Evolutionary conservation across 441 rosid genomes (phyloP), one percentile per base, ranked within the genome.

Genomic region (Metrosideros polymorpha): DNA sequence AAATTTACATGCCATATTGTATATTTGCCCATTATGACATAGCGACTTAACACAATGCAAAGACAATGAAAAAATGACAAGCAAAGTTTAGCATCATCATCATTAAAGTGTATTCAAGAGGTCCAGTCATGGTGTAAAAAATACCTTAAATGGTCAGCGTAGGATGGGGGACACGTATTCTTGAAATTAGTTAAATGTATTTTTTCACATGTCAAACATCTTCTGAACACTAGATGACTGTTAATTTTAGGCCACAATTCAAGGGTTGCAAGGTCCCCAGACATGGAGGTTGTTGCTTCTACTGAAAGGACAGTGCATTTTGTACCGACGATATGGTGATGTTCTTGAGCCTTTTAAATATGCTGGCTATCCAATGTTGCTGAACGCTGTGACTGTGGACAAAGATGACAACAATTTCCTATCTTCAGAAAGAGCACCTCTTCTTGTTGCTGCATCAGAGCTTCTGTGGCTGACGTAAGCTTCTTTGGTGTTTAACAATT

Each of bases 181-280:
- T 19, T 66, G 27, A 32, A 32, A 63, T 50, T 50, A 51, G 45
- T 50, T 52, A 83, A 83, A 30, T 50, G 29, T 83, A 30, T 22
- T 42, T 83, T 53, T 32, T 35, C 39, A 52, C n/a, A 22, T 83
- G 56, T 27, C 39, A 27, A 83, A 83, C 43, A 10, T 47, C 42
- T 83, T 50, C 84, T 83, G n/a, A 83, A 83, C 57, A 9, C 57
- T 55, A 83, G 61, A 83, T 55, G 43, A 49, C 57, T 83, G 55
- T 53, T 84, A 12, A 91, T 88, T 88, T 53, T 86, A 98, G 99
- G 99, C 99, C 86, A 97, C 99, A 87, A 96, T 98, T 97, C 99
- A 98, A 98, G 99, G 99, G 71, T 90, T 98, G 90, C 99, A 97
- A 94, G 99, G 99, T 92, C 99, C 99, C 85, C 99, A 98, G 90